Conservation (phyloP, 176 grass and related monocot genomes). For the Triticum timopheevii region DNA sequence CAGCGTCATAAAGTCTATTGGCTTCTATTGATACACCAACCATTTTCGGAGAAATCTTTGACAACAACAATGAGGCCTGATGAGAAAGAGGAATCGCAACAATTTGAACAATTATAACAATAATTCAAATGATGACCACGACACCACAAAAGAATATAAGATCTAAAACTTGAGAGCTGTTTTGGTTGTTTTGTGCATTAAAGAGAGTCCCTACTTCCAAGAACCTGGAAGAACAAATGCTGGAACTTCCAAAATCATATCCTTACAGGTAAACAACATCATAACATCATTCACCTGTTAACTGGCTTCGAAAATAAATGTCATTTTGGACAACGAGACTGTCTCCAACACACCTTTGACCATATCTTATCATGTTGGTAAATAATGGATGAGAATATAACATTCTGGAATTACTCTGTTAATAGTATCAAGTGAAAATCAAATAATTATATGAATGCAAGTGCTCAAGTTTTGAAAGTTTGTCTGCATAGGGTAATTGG, state of each 20-base stretch:
- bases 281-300: neutral
- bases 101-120: neutral
- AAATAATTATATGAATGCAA: too few species aligned
- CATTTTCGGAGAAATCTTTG: slow-evolving; percentile 69
- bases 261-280: neutral
- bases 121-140: neutral
- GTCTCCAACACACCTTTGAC: neutral
- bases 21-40: slow-evolving; percentile 59
- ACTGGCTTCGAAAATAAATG: neutral
- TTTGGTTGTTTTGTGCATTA: neutral
- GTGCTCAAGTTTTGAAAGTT: neutral
- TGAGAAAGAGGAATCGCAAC: neutral
- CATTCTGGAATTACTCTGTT: neutral
- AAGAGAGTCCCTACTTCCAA: neutral
- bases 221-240: neutral
- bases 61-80: slow-evolving; percentile 72
- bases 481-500: neutral
- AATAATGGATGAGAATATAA: neutral
- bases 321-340: neutral
- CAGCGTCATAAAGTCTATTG: slow-evolving; percentile 68
- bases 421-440: neutral
- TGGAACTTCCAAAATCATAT: neutral
- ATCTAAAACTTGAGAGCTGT: neutral
- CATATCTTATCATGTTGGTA: neutral
- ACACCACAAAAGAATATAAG: neutral